These are phyloP conservation scores for Cynanchum wilfordii DNA, from an alignment of 257 asterid species.

Conservation along the genomic window DNA sequence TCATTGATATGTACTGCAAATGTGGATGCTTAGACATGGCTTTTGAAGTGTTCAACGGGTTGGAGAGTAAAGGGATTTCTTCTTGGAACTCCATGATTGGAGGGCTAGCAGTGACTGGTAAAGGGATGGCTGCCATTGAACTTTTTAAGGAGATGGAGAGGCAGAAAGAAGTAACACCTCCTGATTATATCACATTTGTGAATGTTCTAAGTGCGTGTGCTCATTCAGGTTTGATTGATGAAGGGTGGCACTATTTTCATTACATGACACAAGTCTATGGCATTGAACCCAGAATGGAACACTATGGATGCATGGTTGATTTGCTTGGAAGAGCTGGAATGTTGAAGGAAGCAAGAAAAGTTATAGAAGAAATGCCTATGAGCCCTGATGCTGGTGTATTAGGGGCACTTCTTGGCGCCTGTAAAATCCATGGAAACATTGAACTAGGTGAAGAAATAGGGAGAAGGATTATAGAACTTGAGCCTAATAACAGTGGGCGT, in stretches of 20 bases:
- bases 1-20: conserved; percentile 76
- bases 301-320: conserved; percentile 85
- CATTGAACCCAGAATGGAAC: conserved; percentile 74
- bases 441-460: conserved; percentile 70
- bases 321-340: conserved; percentile 84
- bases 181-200: conserved; percentile 72
- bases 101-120: conserved; percentile 78
- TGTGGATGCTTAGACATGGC: conserved; percentile 79
- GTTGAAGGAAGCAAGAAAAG: conserved; percentile 53
- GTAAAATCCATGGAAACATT: conserved; percentile 61
- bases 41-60: conserved; percentile 40
- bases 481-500: conserved; percentile 76
- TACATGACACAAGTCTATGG: conserved; percentile 52
- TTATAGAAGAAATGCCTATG: conserved; percentile 61
- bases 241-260: conserved; percentile 52
- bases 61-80: conserved; percentile 50
- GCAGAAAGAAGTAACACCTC: conserved; percentile 37
- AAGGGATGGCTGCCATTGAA: conserved; percentile 64
- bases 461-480: conserved; percentile 54
- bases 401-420: conserved; percentile 90
- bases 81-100: conserved; percentile 95
- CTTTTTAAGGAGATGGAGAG: conserved; percentile 67
- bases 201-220: conserved; percentile 77
- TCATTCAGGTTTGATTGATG: conserved; percentile 69
- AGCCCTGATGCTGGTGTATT: conserved; percentile 63